Conservation (phyloP, 108 stramenopile species). For the Hondaea fermentalgiana region DNA sequence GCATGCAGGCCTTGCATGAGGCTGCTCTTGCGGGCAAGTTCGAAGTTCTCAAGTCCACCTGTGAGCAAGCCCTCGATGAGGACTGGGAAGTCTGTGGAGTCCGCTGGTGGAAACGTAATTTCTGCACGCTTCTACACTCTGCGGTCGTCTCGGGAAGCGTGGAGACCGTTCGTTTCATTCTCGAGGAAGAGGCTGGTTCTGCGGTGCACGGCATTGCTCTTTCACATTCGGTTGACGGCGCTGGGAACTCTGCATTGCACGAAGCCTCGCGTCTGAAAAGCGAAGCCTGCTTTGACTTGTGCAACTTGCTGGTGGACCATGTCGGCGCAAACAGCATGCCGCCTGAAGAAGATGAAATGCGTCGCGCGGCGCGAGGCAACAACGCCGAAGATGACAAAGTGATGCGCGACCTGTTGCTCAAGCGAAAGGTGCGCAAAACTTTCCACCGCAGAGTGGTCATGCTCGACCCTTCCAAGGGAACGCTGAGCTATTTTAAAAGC, state of each 20-base stretch:
- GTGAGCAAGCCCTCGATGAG: background rate
- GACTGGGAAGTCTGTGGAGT: background rate
- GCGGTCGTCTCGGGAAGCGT: background rate
- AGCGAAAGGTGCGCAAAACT: background rate
- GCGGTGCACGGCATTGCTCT: background rate
- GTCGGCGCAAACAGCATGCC: background rate
- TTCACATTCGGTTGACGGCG: background rate
- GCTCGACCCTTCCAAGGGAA: background rate
- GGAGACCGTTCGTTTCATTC: background rate
- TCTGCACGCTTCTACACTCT: background rate
- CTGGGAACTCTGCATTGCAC: background rate
- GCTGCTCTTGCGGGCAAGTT: background rate
- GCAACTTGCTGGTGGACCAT: background rate
- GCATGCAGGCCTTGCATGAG: background rate
- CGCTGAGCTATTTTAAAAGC: background rate
- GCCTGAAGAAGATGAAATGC: background rate
- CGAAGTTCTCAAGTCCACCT: background rate
- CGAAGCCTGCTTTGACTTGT: background rate
- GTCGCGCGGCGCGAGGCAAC: background rate
- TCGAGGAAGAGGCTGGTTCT: background rate
- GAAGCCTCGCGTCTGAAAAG: background rate
- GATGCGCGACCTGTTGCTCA: background rate
- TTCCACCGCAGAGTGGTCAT: background rate
- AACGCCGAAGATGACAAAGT: background rate
- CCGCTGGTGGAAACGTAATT: background rate